phyloP scores from a whole-genome alignment of 2,329 filamentous ascomycete species.

The Sporothrix brunneoviolacea region DNA sequence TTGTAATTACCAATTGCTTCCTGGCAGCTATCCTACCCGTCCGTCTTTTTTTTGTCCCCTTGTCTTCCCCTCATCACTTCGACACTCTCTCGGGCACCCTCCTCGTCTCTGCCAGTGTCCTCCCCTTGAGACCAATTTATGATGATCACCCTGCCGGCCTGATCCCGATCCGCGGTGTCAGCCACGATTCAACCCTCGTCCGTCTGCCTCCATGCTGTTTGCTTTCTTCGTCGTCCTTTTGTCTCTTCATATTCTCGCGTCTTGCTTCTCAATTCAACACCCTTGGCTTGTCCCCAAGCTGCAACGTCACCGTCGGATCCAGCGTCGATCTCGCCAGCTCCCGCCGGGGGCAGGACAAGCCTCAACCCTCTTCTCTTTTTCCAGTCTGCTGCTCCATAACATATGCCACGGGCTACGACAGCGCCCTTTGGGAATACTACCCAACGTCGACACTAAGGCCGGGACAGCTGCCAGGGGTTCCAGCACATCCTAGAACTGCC shows the following conservation, averaged over 20 bases:
- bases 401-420: not conserved
- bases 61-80: not conserved
- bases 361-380: not conserved
- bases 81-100: too few relatives aligned
- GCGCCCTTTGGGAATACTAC: conserved; percentile 5
- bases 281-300: too few relatives aligned
- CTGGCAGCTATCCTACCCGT: not conserved
- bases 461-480: conserved; percentile 5
- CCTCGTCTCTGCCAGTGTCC: not conserved
- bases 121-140: not conserved
- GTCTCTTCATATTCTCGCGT: not conserved
- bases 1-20: too few relatives aligned
- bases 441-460: conserved; percentile 7
- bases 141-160: not conserved
- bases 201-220: too few relatives aligned
- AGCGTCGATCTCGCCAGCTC: conserved; percentile 12
- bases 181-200: too few relatives aligned
- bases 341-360: not conserved
- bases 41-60: not conserved
- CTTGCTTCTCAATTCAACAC: too few relatives aligned
- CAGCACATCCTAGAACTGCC: conserved; percentile 3
- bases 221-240: not conserved
- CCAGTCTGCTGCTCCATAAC: not conserved
- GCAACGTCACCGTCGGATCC: conserved; percentile 9
- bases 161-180: not conserved